Base-by-base conservation (phyloP, 2,329 filamentous ascomycete genomes). In the Verticillium nonalfalfae region DNA sequence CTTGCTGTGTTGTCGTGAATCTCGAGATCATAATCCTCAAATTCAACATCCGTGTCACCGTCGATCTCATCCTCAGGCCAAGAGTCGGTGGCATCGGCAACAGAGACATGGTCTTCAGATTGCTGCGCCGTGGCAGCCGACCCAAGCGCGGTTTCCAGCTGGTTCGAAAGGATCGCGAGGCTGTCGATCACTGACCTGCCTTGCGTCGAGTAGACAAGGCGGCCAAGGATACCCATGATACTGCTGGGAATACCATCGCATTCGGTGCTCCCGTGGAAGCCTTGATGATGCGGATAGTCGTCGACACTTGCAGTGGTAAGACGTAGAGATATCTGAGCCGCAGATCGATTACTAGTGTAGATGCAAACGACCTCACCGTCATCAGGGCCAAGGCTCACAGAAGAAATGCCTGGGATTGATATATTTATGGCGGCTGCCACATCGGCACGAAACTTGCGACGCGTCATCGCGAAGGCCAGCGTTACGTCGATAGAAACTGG, bases 281-380 rank as follows among this genome's bases (percentile, higher is more conserved):
- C 71, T 56, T 73, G 72, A 31, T 66, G 67, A 9, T 68, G 66
- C 5, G 77, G 78, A 62, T 80, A 80, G 1, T 71, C 70, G 52
- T 72, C 68, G 58, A 76, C 58, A 68, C 75, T 66, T 68, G 64
- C 40, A 13, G 60, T 14, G 6, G 39, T 18, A 60, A 61, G 64
- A 39, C 59, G 54, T 10, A 68, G 71, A 26, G 73, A 66, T 4
- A 81, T 61, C 15, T 71, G 64, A 3, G 58, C 21, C 1, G 63
- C 45, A 2, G 76, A 61, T 7, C 58, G 54, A 2, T 68, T 56
- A 59, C 75, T 71, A 10, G 60, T 64, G 63, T 78, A 90, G 4
- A 74, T 78, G 71, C 94, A 89, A 14, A 81, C 81, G 61, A 96
- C 79, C 61, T 90, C 85, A 58, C 90, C 90, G 72, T 94, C 89